phyloP scores from a whole-genome alignment of 2,329 filamentous ascomycete genomes.

The Xylariales sp. region DNA sequence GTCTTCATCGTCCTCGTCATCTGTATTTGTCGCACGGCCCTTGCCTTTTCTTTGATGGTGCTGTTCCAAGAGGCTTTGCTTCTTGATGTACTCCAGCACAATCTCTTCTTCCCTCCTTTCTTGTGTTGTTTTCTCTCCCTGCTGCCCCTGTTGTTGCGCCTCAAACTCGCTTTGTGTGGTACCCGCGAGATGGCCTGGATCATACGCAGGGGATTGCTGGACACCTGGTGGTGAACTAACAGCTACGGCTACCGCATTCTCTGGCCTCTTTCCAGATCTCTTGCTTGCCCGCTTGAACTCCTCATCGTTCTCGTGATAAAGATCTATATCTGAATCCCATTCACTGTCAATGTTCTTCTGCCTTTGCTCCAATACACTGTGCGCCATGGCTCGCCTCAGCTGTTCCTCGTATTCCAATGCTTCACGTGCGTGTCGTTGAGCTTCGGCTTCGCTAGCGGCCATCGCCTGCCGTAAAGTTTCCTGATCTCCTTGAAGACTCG shows the following conservation, averaged over 20 bases:
- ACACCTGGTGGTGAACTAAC: too few relatives aligned
- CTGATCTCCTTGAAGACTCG: conserved; percentile 17
- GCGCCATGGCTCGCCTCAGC: conserved; percentile 33
- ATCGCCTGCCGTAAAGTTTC: conserved; percentile 12
- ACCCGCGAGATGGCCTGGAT: too few relatives aligned
- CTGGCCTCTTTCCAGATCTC: conserved; percentile 31
- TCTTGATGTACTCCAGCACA: conserved; percentile 72
- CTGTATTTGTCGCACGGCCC: too few relatives aligned
- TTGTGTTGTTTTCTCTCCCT: conserved; percentile 35
- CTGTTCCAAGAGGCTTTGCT: conserved; percentile 69
- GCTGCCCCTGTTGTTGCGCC: conserved; percentile 37
- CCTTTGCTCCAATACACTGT: conserved; percentile 10
- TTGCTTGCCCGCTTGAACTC: conserved; percentile 34
- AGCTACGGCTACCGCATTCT: conserved; percentile 41
- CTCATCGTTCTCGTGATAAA: conserved; percentile 21
- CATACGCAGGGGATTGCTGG: too few relatives aligned
- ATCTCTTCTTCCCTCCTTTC: conserved; percentile 64
- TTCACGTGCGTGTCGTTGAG: too few relatives aligned
- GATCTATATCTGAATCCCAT: too few relatives aligned
- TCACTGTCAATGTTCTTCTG: conserved; percentile 7
- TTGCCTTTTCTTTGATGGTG: conserved; percentile 39
- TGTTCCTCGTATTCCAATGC: conserved; percentile 33
- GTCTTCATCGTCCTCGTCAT: conserved; percentile 17
- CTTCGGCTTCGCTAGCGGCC: too few relatives aligned
- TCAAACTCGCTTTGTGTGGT: conserved; percentile 43